phyloP scores from a whole-genome alignment of 805 yeast species.

The Komagataella phaffii region DNA sequence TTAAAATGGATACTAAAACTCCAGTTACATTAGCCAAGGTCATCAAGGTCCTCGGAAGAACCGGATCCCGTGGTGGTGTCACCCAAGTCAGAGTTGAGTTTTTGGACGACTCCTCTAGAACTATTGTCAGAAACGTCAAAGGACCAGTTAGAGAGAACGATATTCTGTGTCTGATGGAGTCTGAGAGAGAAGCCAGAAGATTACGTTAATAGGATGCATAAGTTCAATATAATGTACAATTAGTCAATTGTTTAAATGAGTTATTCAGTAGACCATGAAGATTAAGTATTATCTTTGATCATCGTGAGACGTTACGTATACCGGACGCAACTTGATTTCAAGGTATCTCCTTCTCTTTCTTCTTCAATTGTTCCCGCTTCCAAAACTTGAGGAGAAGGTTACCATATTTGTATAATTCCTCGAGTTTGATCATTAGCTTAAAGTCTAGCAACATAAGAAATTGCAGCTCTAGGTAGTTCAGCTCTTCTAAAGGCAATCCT shows the following conservation, averaged over 20 bases:
- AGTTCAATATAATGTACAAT: not conserved
- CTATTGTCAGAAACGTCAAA: constrained; percentile 35
- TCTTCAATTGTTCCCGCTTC: constrained; percentile 50
- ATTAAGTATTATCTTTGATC: not conserved
- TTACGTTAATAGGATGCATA: constrained; percentile 13
- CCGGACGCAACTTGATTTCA: constrained; percentile 14
- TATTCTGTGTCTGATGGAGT: constrained; percentile 21
- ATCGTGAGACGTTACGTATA: constrained; percentile 1
- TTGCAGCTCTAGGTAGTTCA: constrained; percentile 85
- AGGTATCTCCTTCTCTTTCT: constrained; percentile 3
- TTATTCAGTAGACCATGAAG: not conserved
- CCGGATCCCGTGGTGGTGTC: constrained; percentile 25
- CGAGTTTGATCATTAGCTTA: constrained; percentile 73
- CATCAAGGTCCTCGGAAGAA: constrained; percentile 20
- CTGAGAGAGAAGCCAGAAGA: constrained; percentile 21
- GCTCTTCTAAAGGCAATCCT: constrained; percentile 84
- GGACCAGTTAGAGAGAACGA: constrained; percentile 36
- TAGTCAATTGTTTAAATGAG: not conserved
- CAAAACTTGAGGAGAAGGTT: constrained; percentile 77
- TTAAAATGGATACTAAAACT: constrained; percentile 16
- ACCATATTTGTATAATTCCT: constrained; percentile 84
- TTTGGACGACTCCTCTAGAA: constrained; percentile 32
- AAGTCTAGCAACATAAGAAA: constrained; percentile 78
- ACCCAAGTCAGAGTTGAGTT: constrained; percentile 37
- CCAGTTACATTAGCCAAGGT: constrained; percentile 21